These are phyloP conservation scores for Candida labiduridarum DNA, from an alignment of 1,139 yeast genomes.

Conservation along the genomic window DNA sequence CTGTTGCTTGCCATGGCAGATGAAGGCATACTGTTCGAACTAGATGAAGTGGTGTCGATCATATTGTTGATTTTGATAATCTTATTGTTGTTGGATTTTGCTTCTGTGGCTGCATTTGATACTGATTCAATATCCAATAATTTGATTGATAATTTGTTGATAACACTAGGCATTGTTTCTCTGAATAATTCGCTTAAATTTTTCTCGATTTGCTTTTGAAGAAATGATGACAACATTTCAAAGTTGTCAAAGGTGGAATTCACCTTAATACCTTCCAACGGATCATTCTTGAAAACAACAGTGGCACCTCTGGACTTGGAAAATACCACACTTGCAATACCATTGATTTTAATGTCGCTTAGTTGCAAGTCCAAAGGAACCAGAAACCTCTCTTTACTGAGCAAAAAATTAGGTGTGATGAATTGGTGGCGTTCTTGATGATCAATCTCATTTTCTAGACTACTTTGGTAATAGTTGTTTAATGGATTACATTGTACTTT, in stretches of 20 bases:
- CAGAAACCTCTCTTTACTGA: constrained; percentile 70
- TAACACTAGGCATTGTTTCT: constrained; percentile 80
- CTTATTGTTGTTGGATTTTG: neutral
- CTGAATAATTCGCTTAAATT: constrained; percentile 80
- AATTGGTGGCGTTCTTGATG: constrained; percentile 36
- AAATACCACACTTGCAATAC: constrained; percentile 84
- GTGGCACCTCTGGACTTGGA: constrained; percentile 83
- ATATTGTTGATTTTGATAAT: neutral
- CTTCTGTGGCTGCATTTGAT: neutral
- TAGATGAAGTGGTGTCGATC: neutral
- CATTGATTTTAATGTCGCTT: constrained; percentile 71
- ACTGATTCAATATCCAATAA: neutral
- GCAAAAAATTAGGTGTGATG: constrained; percentile 65
- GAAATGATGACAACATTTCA: constrained; percentile 76
- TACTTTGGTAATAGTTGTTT: constrained; percentile 61
- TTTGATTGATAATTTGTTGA: constrained; percentile 62
- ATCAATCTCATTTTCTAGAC: constrained; percentile 40
- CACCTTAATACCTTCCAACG: constrained; percentile 78
- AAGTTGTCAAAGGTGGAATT: constrained; percentile 84
- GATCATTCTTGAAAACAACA: constrained; percentile 85
- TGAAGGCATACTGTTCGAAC: neutral
- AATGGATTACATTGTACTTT: constrained; percentile 85
- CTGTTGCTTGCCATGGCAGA: neutral
- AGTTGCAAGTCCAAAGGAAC: constrained; percentile 78
- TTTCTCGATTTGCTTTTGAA: constrained; percentile 80